Base-by-base conservation (phyloP, 768 basidiomycete genomes). In the Scleroderma citrinum region DNA sequence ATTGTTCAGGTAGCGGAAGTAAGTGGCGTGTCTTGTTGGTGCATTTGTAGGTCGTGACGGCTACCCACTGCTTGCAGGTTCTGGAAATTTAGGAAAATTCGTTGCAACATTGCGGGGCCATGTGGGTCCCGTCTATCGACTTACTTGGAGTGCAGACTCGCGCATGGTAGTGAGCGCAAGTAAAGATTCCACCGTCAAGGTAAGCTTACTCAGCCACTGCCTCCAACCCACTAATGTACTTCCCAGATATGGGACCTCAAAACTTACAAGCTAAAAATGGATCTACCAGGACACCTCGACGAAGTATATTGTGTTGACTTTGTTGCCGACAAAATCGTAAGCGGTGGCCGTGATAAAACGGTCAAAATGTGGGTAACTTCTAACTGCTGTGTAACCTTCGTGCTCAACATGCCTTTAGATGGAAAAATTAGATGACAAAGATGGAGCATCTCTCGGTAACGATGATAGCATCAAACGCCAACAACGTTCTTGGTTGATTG, bases 291-390 rank as follows among this genome's bases (percentile, higher is more conserved):
- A 17, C 95, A 99, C 64, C 89, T 87, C 1, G 95, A 99, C 57
- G 95, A 99, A 65, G 94, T 99, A 31, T 98, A 97, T 69, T 97
- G 95, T 60, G 95, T 99, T 14, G 95, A 98, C 68, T 99, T 96
- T 63, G 94, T 99, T 2, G 94, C 93, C 1, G 95, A 99, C 71
- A 99, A 99, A 66, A 80, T 97, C n/a, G 92, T 96, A 55, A 95
- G 92, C 62, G 95, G 94, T n/a, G 95, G 95, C 13, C 72, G 87
- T 38, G 95, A 98, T 69, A 80, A 82, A 58, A 86, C 81, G 17
- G 82, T 97, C 11, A 96, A 96, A 71, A 97, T 98, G 91, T 96
- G 62, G 57, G 90, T 71, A 16, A 7, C 45, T 16, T 2, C 43
- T 14, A 17, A 30, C 29, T 14, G 0, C 23, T 32, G 4, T 13